These are phyloP conservation scores for Echium plantagineum DNA, from an alignment of 257 asterid species.

Conservation along the genomic window DNA sequence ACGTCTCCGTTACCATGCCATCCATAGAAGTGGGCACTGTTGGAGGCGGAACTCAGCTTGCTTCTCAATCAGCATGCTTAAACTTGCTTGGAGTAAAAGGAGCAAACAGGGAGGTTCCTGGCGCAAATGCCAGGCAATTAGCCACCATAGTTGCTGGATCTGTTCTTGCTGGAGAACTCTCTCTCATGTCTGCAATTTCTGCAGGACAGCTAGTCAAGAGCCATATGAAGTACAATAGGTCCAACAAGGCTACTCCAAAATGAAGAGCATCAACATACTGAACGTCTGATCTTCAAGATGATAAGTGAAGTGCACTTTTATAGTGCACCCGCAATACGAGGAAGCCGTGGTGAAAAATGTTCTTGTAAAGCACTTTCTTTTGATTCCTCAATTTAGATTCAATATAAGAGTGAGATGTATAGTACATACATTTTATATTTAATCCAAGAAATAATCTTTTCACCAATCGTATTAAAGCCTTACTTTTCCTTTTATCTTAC, in stretches of 20 bases:
- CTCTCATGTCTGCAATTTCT: conserved; percentile 33
- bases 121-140: conserved; percentile 23
- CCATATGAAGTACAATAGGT: conserved; percentile 36
- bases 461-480: too few relatives aligned
- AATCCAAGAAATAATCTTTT: too few relatives aligned
- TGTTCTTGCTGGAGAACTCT: conserved; percentile 17
- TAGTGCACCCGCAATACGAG: neutral
- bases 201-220: conserved; percentile 40
- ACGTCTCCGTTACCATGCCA: conserved; percentile 35
- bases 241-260: conserved; percentile 12
- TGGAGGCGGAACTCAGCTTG: conserved; percentile 38
- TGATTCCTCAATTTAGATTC: neutral
- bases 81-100: conserved; percentile 38
- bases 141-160: conserved; percentile 29
- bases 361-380: neutral
- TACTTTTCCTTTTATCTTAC: too few relatives aligned
- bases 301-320: too few relatives aligned
- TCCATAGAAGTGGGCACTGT: conserved; percentile 34
- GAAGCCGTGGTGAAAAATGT: neutral
- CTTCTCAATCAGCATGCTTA: conserved; percentile 35
- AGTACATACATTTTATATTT: neutral
- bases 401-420: neutral
- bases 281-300: neutral
- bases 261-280: neutral
- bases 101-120: conserved; percentile 28